Percentiles rank a stretch among this genome's conserved stretches.
Conservation (phyloP, 1,284 basidiomycete species). For the Taiwanofungus camphoratus region DNA sequence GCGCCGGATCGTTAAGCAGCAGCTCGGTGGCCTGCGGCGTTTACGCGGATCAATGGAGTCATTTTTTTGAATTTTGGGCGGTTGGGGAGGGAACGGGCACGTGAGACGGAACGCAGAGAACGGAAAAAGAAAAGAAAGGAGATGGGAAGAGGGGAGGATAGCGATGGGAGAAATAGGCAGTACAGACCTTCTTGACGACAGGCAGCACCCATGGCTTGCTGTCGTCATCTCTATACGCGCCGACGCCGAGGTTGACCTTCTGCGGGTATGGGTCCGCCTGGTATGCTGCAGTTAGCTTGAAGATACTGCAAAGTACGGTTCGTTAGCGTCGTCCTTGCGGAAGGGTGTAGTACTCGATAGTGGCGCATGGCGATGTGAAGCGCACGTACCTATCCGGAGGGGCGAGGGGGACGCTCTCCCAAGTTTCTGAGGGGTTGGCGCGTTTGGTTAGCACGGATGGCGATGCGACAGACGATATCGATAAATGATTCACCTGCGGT, state of each 20-base stretch:
- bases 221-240: conserved; percentile 84
- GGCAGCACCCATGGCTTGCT: conserved; percentile 91
- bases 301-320: conserved; percentile 59
- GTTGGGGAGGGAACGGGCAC: not conserved
- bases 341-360: not conserved
- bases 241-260: conserved; percentile 92
- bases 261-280: conserved; percentile 75
- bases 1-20: conserved; percentile 62
- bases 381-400: conserved; percentile 61
- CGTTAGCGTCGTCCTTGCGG: not conserved
- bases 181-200: conserved; percentile 80
- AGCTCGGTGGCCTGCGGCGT: conserved; percentile 64
- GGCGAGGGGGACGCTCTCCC: conserved; percentile 71
- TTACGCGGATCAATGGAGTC: not conserved
- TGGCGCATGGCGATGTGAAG: not conserved
- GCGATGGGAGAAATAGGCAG: not conserved
- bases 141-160: too few species aligned
- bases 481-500: conserved; percentile 35
- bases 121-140: conserved; percentile 7
- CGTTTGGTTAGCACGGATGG: not conserved
- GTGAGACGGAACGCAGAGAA: conserved; percentile 4
- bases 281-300: conserved; percentile 86
- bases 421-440: conserved; percentile 44
- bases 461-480: not conserved
- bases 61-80: not conserved